Base-by-base conservation (phyloP, 805 yeast species). In the Metschnikowia henanensis region DNA sequence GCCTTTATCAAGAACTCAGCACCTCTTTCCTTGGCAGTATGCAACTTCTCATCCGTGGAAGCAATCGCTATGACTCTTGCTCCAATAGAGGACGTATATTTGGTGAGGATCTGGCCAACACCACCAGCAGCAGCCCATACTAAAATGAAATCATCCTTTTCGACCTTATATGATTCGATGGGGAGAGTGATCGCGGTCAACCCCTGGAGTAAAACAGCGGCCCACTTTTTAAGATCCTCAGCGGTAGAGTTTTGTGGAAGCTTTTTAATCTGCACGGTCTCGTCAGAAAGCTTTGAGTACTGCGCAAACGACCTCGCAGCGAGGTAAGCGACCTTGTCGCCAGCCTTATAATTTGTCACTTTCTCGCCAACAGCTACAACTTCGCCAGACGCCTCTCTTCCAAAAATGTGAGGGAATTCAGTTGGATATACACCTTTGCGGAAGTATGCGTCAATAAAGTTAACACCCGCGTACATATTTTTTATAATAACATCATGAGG, bases 101-200 rank as follows among this genome's bases (percentile, higher is more conserved):
- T 96, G 38, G 74, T 70, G 41, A 89, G 67, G 16, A 87, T 53
- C 39, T 79, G 74, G 5, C 98, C 98, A 39, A 87, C 92, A 44
- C 97, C 97, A 35, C 97, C 98, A 3, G 97, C 97, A 6, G 96
- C 96, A 4, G 97, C 97, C 70, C 90, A 88, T 20, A 88, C 82
- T 36, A 91, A 72, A 34, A 86, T 76, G 53, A 65, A 75, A 46
- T 92, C 97, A 41, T 81, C 91, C 59, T 76, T 69, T 54, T 87
- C 61, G 30, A 87, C 85, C 1, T 72, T 57, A 58, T 86, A 80
- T 2, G 94, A 78, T 49, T 86, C 89, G 29, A 73, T 66, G 36
- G 80, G 66, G 46, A 91, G 80, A 1, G 92, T 77, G 55, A 85
- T 64, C 2, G 92, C 94, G 6, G 97, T 91, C 49, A 90, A 68